Evolutionary conservation across 306 rosid genomes (phyloP), one percentile per base, ranked within the genome.

Genomic region (Prunus kanzakura): DNA sequence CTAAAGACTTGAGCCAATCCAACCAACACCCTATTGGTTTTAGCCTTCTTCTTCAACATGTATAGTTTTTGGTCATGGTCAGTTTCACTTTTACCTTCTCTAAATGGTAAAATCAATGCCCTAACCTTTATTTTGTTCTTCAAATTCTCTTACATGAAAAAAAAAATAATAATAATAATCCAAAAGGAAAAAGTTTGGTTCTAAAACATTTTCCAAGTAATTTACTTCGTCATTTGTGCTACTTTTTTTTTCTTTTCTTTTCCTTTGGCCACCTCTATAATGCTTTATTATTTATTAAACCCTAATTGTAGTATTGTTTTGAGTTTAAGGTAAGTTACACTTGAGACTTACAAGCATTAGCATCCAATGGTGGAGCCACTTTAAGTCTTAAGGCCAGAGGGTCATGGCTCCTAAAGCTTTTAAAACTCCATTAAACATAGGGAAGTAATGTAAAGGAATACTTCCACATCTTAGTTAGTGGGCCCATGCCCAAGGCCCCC

Each of bases 261-360:
- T 4, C 6, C 30, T 52, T 71, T 29, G 19, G 27, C 10, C 25
- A 16, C 6, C 73, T 29, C 35, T 27, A 1, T 3, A 19, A 6
- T 30, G 6, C 63, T 8, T 14, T 27, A 25, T n/a, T 55, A 32
- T 35, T 35, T 12, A 55, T 35, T 20, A 55, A 20, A 8, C 52
- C 64, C 14, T 9, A 35, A 6, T n/a, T 11, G 76, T 55, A 55
- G 13, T 71, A 35, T 35, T 72, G 66, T 55, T 23, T 38, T 38
- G 52, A 14, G 66, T 72, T 72, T 22, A 20, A 56, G 41, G 76
- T 7, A 20, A 38, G 76, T 13, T 38, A 72, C 66, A 56, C 41
- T 13, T 13, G 66, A 56, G 9, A 56, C 22, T 22, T 3, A 57
- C 76, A 56, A 56, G 19, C 76, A 56, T 8, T 15, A 72, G 64